Evolutionary conservation across 2,329 filamentous ascomycete species (phyloP).

Genomic region (Ophioceras dolichostomum): DNA sequence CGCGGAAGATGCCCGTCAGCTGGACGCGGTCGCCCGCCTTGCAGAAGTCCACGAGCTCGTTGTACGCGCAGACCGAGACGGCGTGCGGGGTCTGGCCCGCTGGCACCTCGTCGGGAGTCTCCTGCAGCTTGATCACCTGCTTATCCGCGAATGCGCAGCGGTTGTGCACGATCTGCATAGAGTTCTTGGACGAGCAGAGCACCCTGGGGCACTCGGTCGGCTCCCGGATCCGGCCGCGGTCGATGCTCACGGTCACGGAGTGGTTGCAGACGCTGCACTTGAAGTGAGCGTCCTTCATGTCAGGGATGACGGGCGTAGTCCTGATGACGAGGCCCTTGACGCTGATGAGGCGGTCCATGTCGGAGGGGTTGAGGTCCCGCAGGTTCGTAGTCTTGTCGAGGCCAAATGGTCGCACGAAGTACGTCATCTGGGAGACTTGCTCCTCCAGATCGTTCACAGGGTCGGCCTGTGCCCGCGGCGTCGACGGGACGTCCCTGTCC

Average conservation of each 20-base stretch:
- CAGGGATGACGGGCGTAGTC: constrained; percentile 89
- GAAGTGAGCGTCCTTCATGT: constrained; percentile 99
- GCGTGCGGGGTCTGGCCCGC: constrained; percentile 96
- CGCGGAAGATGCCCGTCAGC: constrained; percentile 93
- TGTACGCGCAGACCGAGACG: constrained; percentile 90
- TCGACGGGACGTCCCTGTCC: constrained; percentile 43
- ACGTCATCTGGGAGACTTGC: constrained; percentile 68
- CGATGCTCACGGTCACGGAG: constrained; percentile 79
- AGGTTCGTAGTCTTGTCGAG: constrained; percentile 81
- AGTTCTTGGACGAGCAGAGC: constrained; percentile 76
- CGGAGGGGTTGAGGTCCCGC: constrained; percentile 84
- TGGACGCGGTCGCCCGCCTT: constrained; percentile 95
- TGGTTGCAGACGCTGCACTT: constrained; percentile 89
- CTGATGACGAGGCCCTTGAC: constrained; percentile 95
- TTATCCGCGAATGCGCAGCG: constrained; percentile 92
- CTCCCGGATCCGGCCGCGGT: constrained; percentile 91
- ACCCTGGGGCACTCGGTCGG: constrained; percentile 79
- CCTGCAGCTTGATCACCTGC: constrained; percentile 96
- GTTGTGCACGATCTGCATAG: constrained; percentile 98
- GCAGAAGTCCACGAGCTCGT: constrained; percentile 94
- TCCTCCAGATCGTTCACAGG: constrained; percentile 53
- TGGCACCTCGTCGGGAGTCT: constrained; percentile 89
- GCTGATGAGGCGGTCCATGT: constrained; percentile 92
- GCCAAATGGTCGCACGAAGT: constrained; percentile 81
- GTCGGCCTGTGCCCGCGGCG: constrained; percentile 28